Conservation (phyloP, 179 eudicot species). For the Corrigiola litoralis region DNA sequence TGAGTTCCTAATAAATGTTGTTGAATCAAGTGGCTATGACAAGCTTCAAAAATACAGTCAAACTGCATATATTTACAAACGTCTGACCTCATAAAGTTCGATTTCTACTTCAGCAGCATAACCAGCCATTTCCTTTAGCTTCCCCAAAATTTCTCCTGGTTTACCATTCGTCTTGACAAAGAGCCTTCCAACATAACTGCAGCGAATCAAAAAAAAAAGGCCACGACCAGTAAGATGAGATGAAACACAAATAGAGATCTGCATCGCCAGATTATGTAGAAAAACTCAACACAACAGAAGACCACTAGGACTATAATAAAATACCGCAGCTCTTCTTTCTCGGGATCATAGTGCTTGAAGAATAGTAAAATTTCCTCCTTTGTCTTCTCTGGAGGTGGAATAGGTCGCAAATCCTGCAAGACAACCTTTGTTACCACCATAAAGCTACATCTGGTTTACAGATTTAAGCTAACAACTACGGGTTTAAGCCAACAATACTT, state of each 20-base stretch:
- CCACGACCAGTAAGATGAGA: neutral
- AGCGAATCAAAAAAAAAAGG: neutral
- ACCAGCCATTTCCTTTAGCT: constrained; percentile 79
- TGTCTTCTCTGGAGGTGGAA: constrained; percentile 65
- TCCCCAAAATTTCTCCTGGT: constrained; percentile 66
- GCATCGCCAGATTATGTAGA: constrained; percentile 1
- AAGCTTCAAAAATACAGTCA: neutral
- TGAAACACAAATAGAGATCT: neutral
- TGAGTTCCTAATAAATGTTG: too few relatives aligned
- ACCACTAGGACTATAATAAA: neutral
- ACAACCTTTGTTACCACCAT: neutral
- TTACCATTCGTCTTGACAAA: constrained; percentile 83
- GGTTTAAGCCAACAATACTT: constrained; percentile 13
- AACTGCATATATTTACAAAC: neutral
- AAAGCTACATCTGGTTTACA: neutral
- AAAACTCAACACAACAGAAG: neutral
- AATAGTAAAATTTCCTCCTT: constrained; percentile 81
- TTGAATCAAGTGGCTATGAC: neutral
- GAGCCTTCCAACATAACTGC: constrained; percentile 80
- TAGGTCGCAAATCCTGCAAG: constrained; percentile 55
- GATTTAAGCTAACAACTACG: too few relatives aligned
- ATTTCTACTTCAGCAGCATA: constrained; percentile 74
- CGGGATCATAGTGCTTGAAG: constrained; percentile 86
- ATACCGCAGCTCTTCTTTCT: constrained; percentile 87
- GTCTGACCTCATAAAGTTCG: constrained; percentile 80